Base-by-base conservation (phyloP, 2,329 filamentous ascomycete genomes). In the Spiromastix sp. region DNA sequence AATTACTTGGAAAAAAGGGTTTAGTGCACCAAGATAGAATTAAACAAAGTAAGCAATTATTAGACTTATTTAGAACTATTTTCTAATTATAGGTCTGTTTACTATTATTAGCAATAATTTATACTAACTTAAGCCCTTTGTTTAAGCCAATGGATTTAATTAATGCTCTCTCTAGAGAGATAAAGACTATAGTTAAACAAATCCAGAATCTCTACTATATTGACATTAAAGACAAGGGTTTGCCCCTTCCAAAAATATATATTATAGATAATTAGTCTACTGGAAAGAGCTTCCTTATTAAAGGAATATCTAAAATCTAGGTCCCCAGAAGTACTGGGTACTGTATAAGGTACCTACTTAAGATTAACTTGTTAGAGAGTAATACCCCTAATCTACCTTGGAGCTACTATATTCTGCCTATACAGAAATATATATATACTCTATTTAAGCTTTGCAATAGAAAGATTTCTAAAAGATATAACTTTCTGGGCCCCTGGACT, bases 211-310 rank as follows among this genome's bases (percentile, higher is more conserved):
- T 94, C 0, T 75, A 84, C 33, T 70, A 77, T 4, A 68, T 89
- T 0, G 83, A 81, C 0, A 77, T 93, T 1, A 76, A 81, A 32
- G 74, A 81, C 12, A 72, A 77, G 4, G 50, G 64, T 0, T 72
- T 85, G 0, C 72, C 74, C 0, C 63, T 93, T 0, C 85, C 86
- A 0, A 84, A 85, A 46, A 76, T 93, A 7, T 81, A 89, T 4
- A 73, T 93, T 0, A 76, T 93, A 0, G 86, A 86, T 0, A 85
- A 93, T 32, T 86, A 94, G 49, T 83, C 76, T 0, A 81, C 85
- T 0, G 87, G 86, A 0, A 94, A 94, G 52, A 85, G 79, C 0
- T 85, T 69, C 0, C 51, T 73, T 0, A 70, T 71, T 34, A 77
- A 77, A 9, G 77, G 73, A 0, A 71, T 82, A 40, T 61, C 30